phyloP scores from a whole-genome alignment of 2,329 filamentous ascomycete genomes.

The Emmonsiellopsis sp. region DNA sequence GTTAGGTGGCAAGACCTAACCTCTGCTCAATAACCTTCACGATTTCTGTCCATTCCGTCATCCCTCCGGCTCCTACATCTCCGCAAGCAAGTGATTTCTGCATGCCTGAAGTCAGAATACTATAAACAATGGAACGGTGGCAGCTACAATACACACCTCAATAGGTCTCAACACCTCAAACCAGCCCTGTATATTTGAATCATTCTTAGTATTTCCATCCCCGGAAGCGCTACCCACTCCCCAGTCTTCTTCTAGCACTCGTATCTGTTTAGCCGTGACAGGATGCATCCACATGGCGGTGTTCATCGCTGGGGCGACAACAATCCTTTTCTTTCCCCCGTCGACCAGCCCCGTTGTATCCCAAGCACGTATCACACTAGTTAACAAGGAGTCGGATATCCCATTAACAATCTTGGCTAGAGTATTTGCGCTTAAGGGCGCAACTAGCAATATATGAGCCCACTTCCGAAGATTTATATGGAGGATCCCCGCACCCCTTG shows the following conservation, averaged over 20 bases:
- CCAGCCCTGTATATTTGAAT: constrained; percentile 53
- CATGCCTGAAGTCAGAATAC: constrained; percentile 5
- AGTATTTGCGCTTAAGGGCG: constrained; percentile 73
- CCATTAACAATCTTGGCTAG: constrained; percentile 76
- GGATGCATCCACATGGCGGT: constrained; percentile 81
- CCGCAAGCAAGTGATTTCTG: constrained; percentile 57
- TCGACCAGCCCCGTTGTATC: constrained; percentile 47
- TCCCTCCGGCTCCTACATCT: constrained; percentile 68
- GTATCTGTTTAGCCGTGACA: constrained; percentile 60
- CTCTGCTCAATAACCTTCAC: constrained; percentile 51
- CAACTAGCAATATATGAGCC: constrained; percentile 72
- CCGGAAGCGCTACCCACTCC: too few species aligned
- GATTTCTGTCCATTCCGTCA: constrained; percentile 67
- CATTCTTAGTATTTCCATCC: constrained; percentile 42
- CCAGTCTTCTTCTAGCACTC: constrained; percentile 62
- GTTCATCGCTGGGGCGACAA: constrained; percentile 74
- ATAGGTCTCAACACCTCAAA: constrained; percentile 14
- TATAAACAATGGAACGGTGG: constrained; percentile 48
- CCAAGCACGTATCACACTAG: constrained; percentile 75
- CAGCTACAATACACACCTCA: constrained; percentile 57
- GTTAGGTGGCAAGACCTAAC: background rate
- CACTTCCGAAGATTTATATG: constrained; percentile 82
- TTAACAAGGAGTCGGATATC: constrained; percentile 65
- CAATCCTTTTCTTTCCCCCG: constrained; percentile 38
- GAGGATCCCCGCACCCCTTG: constrained; percentile 65